These are phyloP conservation scores for Hyaloscypha variabilis DNA, from an alignment of 495 filamentous ascomycete genomes.

Conservation along the genomic window DNA sequence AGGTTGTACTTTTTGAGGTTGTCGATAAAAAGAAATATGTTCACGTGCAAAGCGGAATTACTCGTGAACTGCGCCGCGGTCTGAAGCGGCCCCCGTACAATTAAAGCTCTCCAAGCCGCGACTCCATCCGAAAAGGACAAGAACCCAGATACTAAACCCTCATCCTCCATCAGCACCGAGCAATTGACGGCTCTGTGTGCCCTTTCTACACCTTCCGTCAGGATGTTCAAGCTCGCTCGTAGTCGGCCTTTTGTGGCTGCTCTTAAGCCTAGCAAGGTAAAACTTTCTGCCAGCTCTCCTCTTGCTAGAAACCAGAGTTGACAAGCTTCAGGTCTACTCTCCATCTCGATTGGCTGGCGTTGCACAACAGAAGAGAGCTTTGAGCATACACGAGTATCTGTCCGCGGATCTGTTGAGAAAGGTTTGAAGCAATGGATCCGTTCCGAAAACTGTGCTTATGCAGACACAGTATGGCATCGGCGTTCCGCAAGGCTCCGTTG, in stretches of 20 bases:
- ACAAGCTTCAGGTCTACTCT: constrained; percentile 27
- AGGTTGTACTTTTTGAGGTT: neutral
- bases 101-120: constrained; percentile 13
- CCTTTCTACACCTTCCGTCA: constrained; percentile 30
- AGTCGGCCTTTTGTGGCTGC: constrained; percentile 64
- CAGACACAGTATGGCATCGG: constrained; percentile 82
- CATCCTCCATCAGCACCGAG: constrained; percentile 8
- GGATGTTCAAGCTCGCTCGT: constrained; percentile 77
- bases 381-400: constrained; percentile 97
- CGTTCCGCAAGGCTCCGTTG: constrained; percentile 85
- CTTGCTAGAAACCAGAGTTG: constrained; percentile 3
- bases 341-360: constrained; percentile 32
- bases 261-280: constrained; percentile 65
- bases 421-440: constrained; percentile 49
- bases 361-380: constrained; percentile 71
- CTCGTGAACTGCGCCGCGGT: constrained; percentile 7
- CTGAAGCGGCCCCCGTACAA: constrained; percentile 17
- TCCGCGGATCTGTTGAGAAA: constrained; percentile 85
- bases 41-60: constrained; percentile 15
- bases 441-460: constrained; percentile 11
- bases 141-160: constrained; percentile 12
- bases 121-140: constrained; percentile 22
- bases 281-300: constrained; percentile 24
- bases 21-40: neutral
- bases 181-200: constrained; percentile 27